Conservation (phyloP, 768 basidiomycete genomes). For the Galerina marginata region DNA sequence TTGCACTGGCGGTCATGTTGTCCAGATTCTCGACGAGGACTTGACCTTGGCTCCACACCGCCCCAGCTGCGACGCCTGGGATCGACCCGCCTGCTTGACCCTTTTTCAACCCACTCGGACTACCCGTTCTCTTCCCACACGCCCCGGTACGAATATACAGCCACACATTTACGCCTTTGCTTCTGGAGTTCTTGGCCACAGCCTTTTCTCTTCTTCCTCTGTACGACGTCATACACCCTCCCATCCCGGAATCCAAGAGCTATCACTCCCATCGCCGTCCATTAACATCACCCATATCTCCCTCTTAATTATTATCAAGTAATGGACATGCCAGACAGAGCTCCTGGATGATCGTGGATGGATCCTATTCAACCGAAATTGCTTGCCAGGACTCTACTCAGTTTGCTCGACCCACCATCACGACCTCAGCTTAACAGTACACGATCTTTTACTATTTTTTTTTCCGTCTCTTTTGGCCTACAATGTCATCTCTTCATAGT, state of each 20-base stretch:
- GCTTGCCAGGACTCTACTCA: not conserved
- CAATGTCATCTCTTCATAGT: slow-evolving; percentile 3
- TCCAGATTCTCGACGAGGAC: slow-evolving; percentile 70
- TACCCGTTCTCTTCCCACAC: not conserved
- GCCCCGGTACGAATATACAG: not conserved
- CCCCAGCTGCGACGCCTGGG: not conserved
- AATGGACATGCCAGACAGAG: too few relatives aligned
- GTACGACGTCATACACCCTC: not conserved
- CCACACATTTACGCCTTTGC: not conserved
- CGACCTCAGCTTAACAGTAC: not conserved
- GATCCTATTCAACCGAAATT: not conserved
- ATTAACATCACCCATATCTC: not conserved
- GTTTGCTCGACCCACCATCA: not conserved
- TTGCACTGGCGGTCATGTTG: slow-evolving; percentile 78
- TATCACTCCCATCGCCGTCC: not conserved
- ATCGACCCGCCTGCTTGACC: not conserved
- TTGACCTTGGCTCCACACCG: slow-evolving; percentile 19
- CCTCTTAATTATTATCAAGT: not conserved
- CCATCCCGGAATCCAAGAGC: not conserved
- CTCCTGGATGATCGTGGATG: too few relatives aligned
- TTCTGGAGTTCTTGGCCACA: not conserved
- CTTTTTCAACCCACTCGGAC: not conserved
- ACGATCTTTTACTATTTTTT: not conserved
- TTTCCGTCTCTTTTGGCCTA: not conserved
- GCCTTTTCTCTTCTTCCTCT: not conserved